These are phyloP conservation scores for Jatropha curcas DNA, from an alignment of 345 rosid genomes.

Conservation along the genomic window DNA sequence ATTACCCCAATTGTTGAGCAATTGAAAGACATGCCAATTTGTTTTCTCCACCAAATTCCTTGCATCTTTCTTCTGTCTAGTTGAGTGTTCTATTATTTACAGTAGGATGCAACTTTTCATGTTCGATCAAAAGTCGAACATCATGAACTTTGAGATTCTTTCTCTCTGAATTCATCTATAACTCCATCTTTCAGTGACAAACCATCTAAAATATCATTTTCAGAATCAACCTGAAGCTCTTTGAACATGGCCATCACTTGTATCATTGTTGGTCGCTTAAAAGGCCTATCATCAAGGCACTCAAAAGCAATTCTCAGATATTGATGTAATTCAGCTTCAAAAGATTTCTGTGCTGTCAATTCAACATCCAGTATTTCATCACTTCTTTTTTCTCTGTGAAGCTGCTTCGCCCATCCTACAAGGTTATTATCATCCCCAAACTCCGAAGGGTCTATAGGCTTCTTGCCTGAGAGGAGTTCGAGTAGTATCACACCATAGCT, in stretches of 20 bases:
- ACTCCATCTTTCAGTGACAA: conserved; percentile 65
- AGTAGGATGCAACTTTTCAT: conserved; percentile 11
- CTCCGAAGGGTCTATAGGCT: conserved; percentile 77
- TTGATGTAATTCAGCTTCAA: conserved; percentile 65
- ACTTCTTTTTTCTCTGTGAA: conserved; percentile 63
- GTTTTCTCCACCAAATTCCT: conserved; percentile 26
- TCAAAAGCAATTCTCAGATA: conserved; percentile 77
- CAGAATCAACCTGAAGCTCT: conserved; percentile 86
- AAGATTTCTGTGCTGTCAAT: conserved; percentile 44
- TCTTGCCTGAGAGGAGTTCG: conserved; percentile 92
- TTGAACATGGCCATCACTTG: conserved; percentile 98
- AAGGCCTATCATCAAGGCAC: conserved; percentile 91
- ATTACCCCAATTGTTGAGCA: conserved; percentile 17
- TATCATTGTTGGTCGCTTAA: conserved; percentile 85
- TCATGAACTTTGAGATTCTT: conserved; percentile 39
- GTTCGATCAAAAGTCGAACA: conserved; percentile 9
- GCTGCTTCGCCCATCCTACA: conserved; percentile 95
- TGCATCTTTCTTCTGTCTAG: conserved; percentile 29
- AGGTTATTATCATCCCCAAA: conserved; percentile 94
- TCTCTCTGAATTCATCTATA: conserved; percentile 61
- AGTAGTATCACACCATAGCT: conserved; percentile 91
- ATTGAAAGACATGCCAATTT: conserved; percentile 20
- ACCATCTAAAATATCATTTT: conserved; percentile 65
- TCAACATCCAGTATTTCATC: conserved; percentile 69
- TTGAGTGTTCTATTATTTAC: conserved; percentile 53